Conservation (phyloP, 345 rosid species). For the Angophora floribunda region DNA sequence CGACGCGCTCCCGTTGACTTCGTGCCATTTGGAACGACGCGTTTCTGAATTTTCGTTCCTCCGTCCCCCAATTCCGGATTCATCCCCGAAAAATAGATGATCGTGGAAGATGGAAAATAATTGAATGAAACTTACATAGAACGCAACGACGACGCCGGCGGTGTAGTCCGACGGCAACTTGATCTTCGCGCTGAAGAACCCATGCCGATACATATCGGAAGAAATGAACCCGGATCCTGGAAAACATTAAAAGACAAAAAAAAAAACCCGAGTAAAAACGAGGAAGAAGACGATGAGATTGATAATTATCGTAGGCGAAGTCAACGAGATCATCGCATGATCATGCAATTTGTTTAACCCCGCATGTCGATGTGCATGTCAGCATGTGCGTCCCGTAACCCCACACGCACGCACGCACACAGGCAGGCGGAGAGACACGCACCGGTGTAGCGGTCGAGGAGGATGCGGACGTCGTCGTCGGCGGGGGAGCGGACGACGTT, state of each 20-base stretch:
- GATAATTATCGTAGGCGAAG: not conserved
- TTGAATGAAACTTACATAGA: constrained; percentile 43
- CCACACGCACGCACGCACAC: not conserved
- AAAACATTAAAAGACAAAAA: not conserved
- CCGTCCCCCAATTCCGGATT: not conserved
- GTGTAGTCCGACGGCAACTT: constrained; percentile 77
- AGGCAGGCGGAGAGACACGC: not conserved
- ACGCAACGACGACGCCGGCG: constrained; percentile 91
- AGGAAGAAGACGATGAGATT: not conserved
- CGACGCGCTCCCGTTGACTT: not conserved
- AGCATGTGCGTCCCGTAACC: not conserved
- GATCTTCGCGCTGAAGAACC: constrained; percentile 86
- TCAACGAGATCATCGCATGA: not conserved
- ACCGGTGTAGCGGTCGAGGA: constrained; percentile 84
- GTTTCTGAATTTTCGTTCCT: not conserved
- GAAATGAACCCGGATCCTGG: constrained; percentile 93
- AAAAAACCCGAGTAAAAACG: too few species aligned
- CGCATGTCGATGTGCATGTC: not conserved
- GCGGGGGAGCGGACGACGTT: constrained; percentile 76
- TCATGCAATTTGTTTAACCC: not conserved
- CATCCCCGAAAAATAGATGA: not conserved
- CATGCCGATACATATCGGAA: constrained; percentile 77
- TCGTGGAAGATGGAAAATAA: not conserved
- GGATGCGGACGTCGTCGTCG: constrained; percentile 70
- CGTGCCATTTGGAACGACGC: not conserved